Conservation (phyloP, 495 filamentous ascomycete genomes). For the Podospora comata region DNA sequence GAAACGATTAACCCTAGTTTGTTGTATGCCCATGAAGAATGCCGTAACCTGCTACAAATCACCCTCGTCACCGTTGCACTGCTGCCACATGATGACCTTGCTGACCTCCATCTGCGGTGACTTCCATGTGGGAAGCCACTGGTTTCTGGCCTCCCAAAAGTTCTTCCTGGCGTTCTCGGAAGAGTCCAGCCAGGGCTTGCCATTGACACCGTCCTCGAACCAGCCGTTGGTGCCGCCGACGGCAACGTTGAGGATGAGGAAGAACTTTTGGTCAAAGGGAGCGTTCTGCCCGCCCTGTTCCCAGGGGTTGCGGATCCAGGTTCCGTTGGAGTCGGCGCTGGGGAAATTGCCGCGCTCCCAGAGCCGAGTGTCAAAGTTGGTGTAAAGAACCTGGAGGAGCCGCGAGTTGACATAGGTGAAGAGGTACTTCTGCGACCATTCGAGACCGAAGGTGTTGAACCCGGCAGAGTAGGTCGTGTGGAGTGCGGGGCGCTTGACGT, state of each 20-base stretch:
- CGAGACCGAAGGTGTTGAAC: constrained; percentile 73
- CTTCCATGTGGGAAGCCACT: constrained; percentile 76
- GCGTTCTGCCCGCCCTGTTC: constrained; percentile 60
- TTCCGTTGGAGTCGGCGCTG: constrained; percentile 62
- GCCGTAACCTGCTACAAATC: constrained; percentile 21
- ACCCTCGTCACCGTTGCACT: constrained; percentile 57
- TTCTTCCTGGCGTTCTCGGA: constrained; percentile 63
- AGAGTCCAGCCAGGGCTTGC: constrained; percentile 78
- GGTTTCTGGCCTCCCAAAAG: constrained; percentile 64
- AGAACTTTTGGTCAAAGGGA: constrained; percentile 80
- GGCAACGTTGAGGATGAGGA: constrained; percentile 76
- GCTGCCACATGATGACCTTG: constrained; percentile 78
- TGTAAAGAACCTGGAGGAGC: constrained; percentile 75
- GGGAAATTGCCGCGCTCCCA: constrained; percentile 78
- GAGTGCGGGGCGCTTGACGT: constrained; percentile 68
- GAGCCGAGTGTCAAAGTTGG: constrained; percentile 66
- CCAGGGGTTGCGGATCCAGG: constrained; percentile 65
- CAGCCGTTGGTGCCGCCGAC: constrained; percentile 83
- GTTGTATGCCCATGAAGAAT: constrained; percentile 2
- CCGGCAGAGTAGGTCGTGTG: constrained; percentile 68
- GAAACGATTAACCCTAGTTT: background rate
- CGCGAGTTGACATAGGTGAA: constrained; percentile 82
- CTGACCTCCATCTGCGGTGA: constrained; percentile 65
- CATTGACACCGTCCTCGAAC: constrained; percentile 66
- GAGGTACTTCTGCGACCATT: constrained; percentile 85